phyloP scores from a whole-genome alignment of 2,329 filamentous ascomycete genomes.

The Botrytis fabae region DNA sequence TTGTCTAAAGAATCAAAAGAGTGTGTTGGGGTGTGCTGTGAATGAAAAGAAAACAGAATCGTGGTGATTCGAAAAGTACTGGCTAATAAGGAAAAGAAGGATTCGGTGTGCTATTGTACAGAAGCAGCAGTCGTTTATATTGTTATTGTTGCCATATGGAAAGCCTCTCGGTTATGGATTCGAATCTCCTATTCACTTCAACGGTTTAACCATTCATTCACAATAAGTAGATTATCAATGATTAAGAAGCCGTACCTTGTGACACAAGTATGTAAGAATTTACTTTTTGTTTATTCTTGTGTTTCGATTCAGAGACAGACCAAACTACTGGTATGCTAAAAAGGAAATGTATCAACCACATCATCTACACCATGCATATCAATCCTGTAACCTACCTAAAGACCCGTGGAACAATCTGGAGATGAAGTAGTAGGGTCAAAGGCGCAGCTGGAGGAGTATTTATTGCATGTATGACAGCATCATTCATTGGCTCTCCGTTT shows the following conservation, averaged over 20 bases:
- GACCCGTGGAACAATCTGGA: neutral
- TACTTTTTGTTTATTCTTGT: constrained; percentile 4
- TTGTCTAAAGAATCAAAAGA: constrained; percentile 5
- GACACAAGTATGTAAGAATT: constrained; percentile 4
- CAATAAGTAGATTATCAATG: neutral
- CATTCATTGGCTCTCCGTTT: constrained; percentile 10
- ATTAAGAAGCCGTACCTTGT: neutral
- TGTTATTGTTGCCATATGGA: constrained; percentile 1
- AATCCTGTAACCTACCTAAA: constrained; percentile 6
- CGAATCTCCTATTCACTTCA: constrained; percentile 17
- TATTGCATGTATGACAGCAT: neutral
- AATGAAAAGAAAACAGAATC: constrained; percentile 8
- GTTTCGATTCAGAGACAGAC: neutral
- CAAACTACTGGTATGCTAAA: neutral
- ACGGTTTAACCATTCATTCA: neutral
- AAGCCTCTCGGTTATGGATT: neutral
- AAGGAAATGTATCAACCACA: neutral
- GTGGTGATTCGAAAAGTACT: constrained; percentile 11
- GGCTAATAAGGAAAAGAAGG: neutral
- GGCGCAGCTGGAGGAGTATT: neutral
- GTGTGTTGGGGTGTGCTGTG: neutral
- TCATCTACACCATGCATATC: neutral
- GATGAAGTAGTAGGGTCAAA: neutral
- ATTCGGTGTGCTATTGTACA: neutral
- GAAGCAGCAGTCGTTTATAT: neutral